Evolutionary conservation across 129 eudicot genomes (phyloP).

Genomic region (Escallonia rubra): DNA sequence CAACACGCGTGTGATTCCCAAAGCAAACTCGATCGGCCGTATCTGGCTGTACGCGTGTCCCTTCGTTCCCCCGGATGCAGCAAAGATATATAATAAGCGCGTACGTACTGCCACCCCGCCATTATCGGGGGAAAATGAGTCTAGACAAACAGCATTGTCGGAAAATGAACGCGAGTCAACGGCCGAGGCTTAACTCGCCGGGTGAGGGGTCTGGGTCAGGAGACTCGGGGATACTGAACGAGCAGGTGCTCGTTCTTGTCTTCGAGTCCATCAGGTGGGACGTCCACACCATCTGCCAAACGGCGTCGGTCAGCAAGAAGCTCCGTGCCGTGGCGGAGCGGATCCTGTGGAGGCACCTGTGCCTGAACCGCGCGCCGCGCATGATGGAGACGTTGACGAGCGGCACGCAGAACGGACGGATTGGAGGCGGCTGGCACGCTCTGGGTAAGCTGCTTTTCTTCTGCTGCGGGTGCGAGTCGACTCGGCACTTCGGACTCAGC

Average conservation of each 20-base stretch:
- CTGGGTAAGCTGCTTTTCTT: constrained; percentile 67
- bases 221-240: constrained; percentile 53
- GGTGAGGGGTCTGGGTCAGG: constrained; percentile 24
- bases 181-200: constrained; percentile 20
- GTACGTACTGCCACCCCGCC: neutral
- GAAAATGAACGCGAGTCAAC: constrained; percentile 36
- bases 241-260: constrained; percentile 47
- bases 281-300: constrained; percentile 42
- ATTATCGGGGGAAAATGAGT: neutral
- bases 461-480: constrained; percentile 69
- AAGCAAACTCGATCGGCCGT: neutral
- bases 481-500: constrained; percentile 32
- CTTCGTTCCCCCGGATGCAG: neutral
- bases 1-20: constrained; percentile 12
- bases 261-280: constrained; percentile 75
- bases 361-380: constrained; percentile 69
- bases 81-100: constrained; percentile 8
- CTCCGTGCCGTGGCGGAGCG: constrained; percentile 74
- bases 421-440: constrained; percentile 79
- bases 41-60: constrained; percentile 14
- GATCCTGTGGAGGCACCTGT: constrained; percentile 70
- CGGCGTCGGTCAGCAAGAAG: constrained; percentile 51
- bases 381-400: constrained; percentile 47
- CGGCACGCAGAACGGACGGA: constrained; percentile 40
- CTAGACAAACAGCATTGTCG: neutral